phyloP scores from a whole-genome alignment of 257 asterid species.

The Lantana camara region DNA sequence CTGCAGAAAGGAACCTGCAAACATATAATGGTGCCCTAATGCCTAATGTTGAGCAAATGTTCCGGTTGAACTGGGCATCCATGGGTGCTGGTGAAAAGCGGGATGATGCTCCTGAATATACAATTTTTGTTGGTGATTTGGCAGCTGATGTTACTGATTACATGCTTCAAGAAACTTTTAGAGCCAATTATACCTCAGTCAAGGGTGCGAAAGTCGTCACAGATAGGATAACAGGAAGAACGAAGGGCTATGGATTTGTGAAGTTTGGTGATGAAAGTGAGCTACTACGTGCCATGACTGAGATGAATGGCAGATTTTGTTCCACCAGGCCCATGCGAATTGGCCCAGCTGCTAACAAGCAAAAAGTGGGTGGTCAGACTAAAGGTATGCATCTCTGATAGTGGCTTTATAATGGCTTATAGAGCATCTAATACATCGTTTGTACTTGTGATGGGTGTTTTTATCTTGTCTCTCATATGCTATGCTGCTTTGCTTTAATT shows the following conservation, averaged over 20 bases:
- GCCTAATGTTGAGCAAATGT: conserved; percentile 79
- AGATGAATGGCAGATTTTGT: conserved; percentile 92
- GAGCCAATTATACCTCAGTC: conserved; percentile 68
- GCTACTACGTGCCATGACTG: conserved; percentile 82
- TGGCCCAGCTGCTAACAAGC: conserved; percentile 95
- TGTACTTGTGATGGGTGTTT: conserved; percentile 3
- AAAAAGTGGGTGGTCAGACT: conserved; percentile 59
- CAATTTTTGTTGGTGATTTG: conserved; percentile 91
- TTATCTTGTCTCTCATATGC: conserved; percentile 27
- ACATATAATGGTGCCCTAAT: conserved; percentile 66
- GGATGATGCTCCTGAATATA: conserved; percentile 73
- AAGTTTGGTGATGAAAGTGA: conserved; percentile 84
- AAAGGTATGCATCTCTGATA: conserved; percentile 49
- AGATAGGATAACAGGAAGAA: conserved; percentile 81
- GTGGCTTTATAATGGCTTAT: conserved; percentile 23
- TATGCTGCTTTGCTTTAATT: conserved; percentile 36
- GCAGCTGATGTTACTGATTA: conserved; percentile 94
- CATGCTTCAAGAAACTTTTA: conserved; percentile 86
- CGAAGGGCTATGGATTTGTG: conserved; percentile 94
- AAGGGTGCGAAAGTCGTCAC: conserved; percentile 92
- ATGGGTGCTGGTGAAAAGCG: conserved; percentile 92
- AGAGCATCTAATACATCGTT: conserved; percentile 16
- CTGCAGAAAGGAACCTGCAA: conserved; percentile 79
- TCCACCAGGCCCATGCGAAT: conserved; percentile 94
- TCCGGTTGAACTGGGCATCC: conserved; percentile 95